Evolutionary conservation across 495 filamentous ascomycete genomes (phyloP).

Genomic region (Melanomma pulvis-pyrius): DNA sequence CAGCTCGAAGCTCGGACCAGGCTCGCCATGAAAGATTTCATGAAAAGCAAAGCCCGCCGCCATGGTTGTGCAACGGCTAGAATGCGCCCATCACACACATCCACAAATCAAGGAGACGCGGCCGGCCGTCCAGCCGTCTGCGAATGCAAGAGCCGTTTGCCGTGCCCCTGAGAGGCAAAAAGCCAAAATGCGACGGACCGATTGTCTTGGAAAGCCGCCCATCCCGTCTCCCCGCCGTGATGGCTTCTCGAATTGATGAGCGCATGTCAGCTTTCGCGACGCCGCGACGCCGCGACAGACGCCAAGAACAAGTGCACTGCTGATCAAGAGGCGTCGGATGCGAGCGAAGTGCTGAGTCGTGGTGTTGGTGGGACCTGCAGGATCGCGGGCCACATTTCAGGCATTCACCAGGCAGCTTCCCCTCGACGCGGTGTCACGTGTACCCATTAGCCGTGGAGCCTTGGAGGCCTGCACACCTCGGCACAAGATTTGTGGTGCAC

Average conservation of each 20-base stretch:
- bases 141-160: conserved; percentile 13
- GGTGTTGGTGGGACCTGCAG: neutral
- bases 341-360: neutral
- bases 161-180: conserved; percentile 23
- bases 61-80: conserved; percentile 23
- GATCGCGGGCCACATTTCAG: neutral
- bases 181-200: conserved; percentile 6
- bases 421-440: conserved; percentile 4
- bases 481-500: too few relatives aligned
- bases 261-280: neutral
- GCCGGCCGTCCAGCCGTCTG: conserved; percentile 8
- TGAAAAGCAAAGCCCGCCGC: conserved; percentile 27
- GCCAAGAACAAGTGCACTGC: neutral
- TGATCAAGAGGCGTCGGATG: conserved; percentile 6
- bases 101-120: conserved; percentile 10
- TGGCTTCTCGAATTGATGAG: neutral
- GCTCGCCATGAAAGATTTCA: neutral
- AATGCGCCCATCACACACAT: conserved; percentile 16
- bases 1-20: conserved; percentile 20
- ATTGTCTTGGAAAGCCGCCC: conserved; percentile 10
- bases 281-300: neutral
- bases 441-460: neutral
- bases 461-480: too few relatives aligned
- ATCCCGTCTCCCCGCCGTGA: conserved; percentile 17
- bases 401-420: conserved; percentile 5